Evolutionary conservation across 192 early-diverging fungal genomes (phyloP), one percentile per base, ranked within the genome.

Genomic region (Spinellus fusiger): DNA sequence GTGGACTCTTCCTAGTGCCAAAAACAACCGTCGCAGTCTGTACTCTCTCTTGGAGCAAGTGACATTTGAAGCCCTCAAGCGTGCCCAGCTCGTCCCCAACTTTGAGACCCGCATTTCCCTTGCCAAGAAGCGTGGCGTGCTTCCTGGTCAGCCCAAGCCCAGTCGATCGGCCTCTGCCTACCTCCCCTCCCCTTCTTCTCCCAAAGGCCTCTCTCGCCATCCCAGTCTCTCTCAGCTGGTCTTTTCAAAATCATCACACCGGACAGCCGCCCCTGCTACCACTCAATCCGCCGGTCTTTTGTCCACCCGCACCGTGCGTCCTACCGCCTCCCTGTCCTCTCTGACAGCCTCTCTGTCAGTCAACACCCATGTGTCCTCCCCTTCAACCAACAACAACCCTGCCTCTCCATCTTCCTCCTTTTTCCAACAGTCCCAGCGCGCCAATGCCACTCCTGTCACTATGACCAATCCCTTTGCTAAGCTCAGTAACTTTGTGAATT

Each of bases 401-500:
- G 33, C 49, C 4, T 65, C 52, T 0, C 59, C 64, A 37, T 65
- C 69, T 5, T 64, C 62, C n/a, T 32, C 18, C n/a, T 71, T 71
- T 47, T 71, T 71, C 63, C 63, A 71, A 13, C 51, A 61, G 12
- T 46, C 66, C 20, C 59, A 62, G 3, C 37, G 59, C 34, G 33
- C 68, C 22, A 71, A 71, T 32, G 58, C 66, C 15, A 73, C 71
- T 4, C 71, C 71, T 3, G 62, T 73, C 3, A 73, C 71, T 10
- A 67, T 73, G 61, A 68, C 71, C 13, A 73, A 68, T 20, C 66
- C 66, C 2, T 73, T 68, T 68, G 66, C 71, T 9, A 73, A 73
- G n/a, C 46, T 68, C 15, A 59, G 66, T 0, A 63, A 73, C 28
- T 85, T 85, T 61, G 80, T 85, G 5, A 70, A 83, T 35, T 75